These are phyloP conservation scores for Elongisporangium senticosum DNA, from an alignment of 352 stramenopile species.

Conservation along the genomic window DNA sequence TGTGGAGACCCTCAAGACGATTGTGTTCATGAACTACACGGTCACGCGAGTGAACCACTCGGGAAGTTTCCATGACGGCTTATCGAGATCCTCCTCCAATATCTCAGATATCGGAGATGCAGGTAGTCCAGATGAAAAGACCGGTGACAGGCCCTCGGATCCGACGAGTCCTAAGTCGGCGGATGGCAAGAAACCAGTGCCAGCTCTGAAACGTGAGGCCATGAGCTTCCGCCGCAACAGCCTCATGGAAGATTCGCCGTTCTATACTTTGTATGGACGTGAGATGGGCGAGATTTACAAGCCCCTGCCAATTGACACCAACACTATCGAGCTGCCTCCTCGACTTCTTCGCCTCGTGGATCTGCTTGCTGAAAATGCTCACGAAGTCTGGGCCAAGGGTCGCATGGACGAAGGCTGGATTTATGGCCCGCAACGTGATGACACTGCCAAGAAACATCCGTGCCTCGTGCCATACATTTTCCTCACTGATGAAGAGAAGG, in stretches of 20 bases:
- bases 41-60: slow-evolving; percentile 50
- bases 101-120: slow-evolving; percentile 46
- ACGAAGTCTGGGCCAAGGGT: slow-evolving; percentile 84
- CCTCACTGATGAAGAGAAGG: slow-evolving; percentile 85
- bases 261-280: slow-evolving; percentile 65
- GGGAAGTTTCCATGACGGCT: slow-evolving; percentile 57
- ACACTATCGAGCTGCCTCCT: slow-evolving; percentile 54
- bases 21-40: slow-evolving; percentile 85
- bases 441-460: slow-evolving; percentile 74
- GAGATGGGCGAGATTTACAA: slow-evolving; percentile 57
- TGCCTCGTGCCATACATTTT: slow-evolving; percentile 87
- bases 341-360: slow-evolving; percentile 70
- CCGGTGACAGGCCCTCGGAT: slow-evolving; percentile 18
- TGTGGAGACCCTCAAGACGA: slow-evolving; percentile 86
- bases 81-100: slow-evolving; percentile 61
- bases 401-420: slow-evolving; percentile 87
- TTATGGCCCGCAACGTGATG: slow-evolving; percentile 73
- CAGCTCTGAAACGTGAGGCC: slow-evolving; percentile 56
- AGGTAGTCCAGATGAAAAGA: slow-evolving; percentile 14
- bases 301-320: slow-evolving; percentile 75
- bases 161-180: slow-evolving; percentile 4
- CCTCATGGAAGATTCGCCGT: slow-evolving; percentile 75
- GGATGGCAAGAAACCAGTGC: slow-evolving; percentile 32
- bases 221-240: slow-evolving; percentile 76
- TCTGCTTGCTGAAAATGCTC: slow-evolving; percentile 77